Base-by-base conservation (phyloP, 228 moss, liverwort and hornwort genomes). In the Sphagnum magellanicum region DNA sequence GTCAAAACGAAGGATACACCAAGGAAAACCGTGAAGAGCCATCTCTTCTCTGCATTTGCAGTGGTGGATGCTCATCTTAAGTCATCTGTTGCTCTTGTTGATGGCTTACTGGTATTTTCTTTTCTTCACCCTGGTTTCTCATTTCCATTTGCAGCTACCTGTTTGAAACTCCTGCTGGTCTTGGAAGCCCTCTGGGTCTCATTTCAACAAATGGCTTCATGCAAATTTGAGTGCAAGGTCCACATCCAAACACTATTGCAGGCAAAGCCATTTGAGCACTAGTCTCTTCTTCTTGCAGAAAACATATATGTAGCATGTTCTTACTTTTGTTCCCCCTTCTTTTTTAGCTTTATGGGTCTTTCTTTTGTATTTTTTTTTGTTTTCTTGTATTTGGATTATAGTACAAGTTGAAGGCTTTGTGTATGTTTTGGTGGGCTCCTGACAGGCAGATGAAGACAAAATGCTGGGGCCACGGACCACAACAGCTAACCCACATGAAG, bases 61-160 rank as follows among this genome's bases (percentile, higher is more conserved):
- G 74, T 82, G 63, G 88, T 85, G 75, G 72, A 76, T 78, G 78
- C 74, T 10, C 74, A 78, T 47, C 76, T 88, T 7, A 76, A 88
- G 71, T 74, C 72, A 32, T 76, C 85, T 64, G 74, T 74, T 49
- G 85, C 82, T 69, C 59, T 85, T 72, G 74, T 88, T 53, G 82
- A 82, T 73, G 85, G 85, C 48, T 53, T 32, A 51, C 55, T 82
- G 79, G 88, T 88, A 88, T 63, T 69, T 69, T 7, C 60, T 60
- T 17, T 55, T 57, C 51, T 12, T 50, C 12, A 53, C n/a, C 50
- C 50, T 6, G 12, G 55, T 55, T 55, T 8, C 9, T 12, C 55
- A 8, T 55, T 55, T 55, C 55, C 12, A 8, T 12, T 8, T 55
- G 12, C 8, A 55, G 9, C 8, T 8, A 55, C 12, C 55, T 55